phyloP scores from a whole-genome alignment of 306 rosid genomes.

The Casuarina glauca region DNA sequence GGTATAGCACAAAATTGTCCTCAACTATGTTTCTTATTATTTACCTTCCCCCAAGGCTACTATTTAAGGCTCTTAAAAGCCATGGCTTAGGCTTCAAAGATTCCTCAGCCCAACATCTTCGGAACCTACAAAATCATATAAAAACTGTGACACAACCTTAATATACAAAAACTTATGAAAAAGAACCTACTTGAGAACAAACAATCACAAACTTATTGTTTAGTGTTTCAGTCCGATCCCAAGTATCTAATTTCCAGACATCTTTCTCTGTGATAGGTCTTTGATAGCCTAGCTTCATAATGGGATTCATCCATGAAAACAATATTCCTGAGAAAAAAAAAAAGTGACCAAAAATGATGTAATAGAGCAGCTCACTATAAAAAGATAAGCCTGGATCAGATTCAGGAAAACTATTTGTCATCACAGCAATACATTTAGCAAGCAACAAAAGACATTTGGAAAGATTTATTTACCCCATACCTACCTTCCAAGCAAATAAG shows the following conservation, averaged over 20 bases:
- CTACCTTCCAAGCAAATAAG: background rate
- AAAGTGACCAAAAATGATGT: constrained; percentile 25
- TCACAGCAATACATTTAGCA: background rate
- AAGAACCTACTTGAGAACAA: constrained; percentile 15
- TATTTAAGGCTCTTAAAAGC: constrained; percentile 87
- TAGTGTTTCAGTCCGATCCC: constrained; percentile 89
- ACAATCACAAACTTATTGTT: constrained; percentile 48
- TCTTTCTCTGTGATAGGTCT: constrained; percentile 88
- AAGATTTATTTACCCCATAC: background rate
- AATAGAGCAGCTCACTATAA: constrained; percentile 10
- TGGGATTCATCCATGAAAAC: constrained; percentile 85
- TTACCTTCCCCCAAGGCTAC: constrained; percentile 87
- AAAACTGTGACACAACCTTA: constrained; percentile 23
- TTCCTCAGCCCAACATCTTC: constrained; percentile 75
- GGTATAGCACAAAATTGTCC: background rate
- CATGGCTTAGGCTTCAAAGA: constrained; percentile 78
- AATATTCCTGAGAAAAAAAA: constrained; percentile 41
- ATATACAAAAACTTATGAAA: background rate
- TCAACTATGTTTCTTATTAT: constrained; percentile 27
- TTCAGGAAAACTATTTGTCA: constrained; percentile 2
- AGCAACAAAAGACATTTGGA: background rate
- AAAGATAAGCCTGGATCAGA: constrained; percentile 10
- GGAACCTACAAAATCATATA: constrained; percentile 59
- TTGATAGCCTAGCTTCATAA: constrained; percentile 75
- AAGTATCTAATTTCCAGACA: constrained; percentile 85